A percentile compares a stretch with the other conserved stretches of the same genome.
These are phyloP conservation scores for Russula abietina DNA, from an alignment of 768 basidiomycete species.

Conservation along the genomic window DNA sequence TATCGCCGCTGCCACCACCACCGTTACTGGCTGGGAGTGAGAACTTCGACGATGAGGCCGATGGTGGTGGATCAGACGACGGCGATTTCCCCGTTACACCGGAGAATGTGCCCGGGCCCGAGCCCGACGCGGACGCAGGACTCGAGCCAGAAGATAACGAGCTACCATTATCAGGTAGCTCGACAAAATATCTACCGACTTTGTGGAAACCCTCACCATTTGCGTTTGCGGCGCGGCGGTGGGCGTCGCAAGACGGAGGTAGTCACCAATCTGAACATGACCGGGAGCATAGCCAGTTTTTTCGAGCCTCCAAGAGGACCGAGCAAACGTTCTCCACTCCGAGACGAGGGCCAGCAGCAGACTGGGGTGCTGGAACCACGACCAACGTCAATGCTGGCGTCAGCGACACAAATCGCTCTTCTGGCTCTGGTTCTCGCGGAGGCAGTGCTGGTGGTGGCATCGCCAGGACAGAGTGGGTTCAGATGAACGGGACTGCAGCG, in stretches of 20 bases:
- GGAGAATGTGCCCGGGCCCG: slow-evolving; percentile 15
- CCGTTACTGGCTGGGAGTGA: not conserved
- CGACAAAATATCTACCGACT: slow-evolving; percentile 4
- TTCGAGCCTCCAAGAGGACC: slow-evolving; percentile 1
- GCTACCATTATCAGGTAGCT: slow-evolving; percentile 15
- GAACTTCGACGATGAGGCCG: slow-evolving; percentile 1
- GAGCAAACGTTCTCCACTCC: not conserved
- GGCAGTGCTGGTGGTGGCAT: not conserved
- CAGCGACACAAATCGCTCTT: not conserved
- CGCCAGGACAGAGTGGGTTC: slow-evolving; percentile 13
- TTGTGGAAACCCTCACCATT: slow-evolving; percentile 24
- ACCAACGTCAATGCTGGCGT: slow-evolving; percentile 4
- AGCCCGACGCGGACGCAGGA: slow-evolving; percentile 13
- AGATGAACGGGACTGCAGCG: slow-evolving; percentile 16
- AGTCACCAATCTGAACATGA: slow-evolving; percentile 6
- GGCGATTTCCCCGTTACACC: slow-evolving; percentile 26
- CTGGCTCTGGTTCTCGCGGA: slow-evolving; percentile 8
- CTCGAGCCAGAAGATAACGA: slow-evolving; percentile 22
- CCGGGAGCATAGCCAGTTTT: slow-evolving; percentile 9
- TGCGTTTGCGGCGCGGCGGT: slow-evolving; percentile 23
- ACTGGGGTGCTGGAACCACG: not conserved
- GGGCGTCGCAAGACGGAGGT: slow-evolving; percentile 14
- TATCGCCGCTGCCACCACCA: not conserved
- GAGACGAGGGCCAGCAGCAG: not conserved
- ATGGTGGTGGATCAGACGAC: slow-evolving; percentile 25